Evolutionary conservation across 83 land plant genomes (phyloP).

Genomic region (Thuja plicata): DNA sequence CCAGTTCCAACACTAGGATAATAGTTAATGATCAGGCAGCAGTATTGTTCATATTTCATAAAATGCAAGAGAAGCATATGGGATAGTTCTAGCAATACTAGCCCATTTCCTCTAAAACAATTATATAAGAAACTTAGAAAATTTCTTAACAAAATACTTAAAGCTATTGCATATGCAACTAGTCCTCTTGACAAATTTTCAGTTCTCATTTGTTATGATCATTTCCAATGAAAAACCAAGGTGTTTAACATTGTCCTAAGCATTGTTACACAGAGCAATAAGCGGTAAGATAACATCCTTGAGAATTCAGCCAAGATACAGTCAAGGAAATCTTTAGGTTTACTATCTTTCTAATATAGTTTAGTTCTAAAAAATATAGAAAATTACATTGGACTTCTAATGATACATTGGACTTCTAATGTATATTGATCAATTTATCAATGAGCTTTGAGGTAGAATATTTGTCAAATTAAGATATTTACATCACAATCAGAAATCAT

Average conservation of each 20-base stretch:
- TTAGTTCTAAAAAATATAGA: neutral
- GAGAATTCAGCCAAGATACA: neutral
- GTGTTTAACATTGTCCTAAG: neutral
- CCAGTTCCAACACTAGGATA: constrained; percentile 69
- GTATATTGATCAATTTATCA: too few relatives aligned
- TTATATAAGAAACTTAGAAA: neutral
- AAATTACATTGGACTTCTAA: too few relatives aligned
- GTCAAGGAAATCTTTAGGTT: too few relatives aligned
- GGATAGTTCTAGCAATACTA: constrained; percentile 88
- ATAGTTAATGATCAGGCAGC: constrained; percentile 66
- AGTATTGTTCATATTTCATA: constrained; percentile 88
- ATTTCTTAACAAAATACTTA: neutral
- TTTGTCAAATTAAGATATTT: too few relatives aligned
- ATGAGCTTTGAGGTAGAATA: too few relatives aligned
- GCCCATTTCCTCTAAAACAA: constrained; percentile 84
- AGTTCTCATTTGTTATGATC: too few relatives aligned
- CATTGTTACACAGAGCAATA: neutral
- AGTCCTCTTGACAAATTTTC: too few relatives aligned
- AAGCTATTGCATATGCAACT: neutral
- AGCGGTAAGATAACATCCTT: neutral
- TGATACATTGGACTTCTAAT: too few relatives aligned
- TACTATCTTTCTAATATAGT: neutral
- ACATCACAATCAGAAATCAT: too few relatives aligned
- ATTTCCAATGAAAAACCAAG: neutral
- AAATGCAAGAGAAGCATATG: constrained; percentile 97